Base-by-base conservation (phyloP, 306 rosid species). In the Quercus agrifolia region DNA sequence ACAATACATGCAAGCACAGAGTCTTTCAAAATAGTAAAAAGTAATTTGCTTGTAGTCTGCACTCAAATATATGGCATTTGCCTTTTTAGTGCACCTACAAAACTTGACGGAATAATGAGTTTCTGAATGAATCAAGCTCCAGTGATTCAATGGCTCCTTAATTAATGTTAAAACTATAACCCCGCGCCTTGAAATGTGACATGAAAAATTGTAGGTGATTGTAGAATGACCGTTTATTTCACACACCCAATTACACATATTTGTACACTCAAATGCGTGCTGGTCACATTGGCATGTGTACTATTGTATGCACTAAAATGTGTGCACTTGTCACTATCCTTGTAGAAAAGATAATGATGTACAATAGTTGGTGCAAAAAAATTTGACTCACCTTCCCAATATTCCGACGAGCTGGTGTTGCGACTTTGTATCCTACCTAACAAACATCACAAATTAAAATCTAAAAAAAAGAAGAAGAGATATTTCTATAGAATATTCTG, bases 401-500 rank as follows among this genome's bases (percentile, higher is more conserved):
- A 70, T 83, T 86, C 75, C 91, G 91, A 63, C 79, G 87, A 82
- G 92, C 88, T 11, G 94, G 97, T 2, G 98, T 95, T 28, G 91
- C 90, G 77, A 95, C 98, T 84, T 70, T 88, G 89, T 90, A 92
- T 80, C 99, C 99, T 81, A 92, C 97, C 97, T 94, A 89, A 86
- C 83, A 92, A 87, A 82, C 46, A 85, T 70, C 57, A 81, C 38
- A 69, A 70, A 84, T 73, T 85, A 78, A 82, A 61, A 79, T 41
- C 51, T 38, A 49, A 79, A 81, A 75, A 35, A 33, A 33, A 33
- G 5, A 30, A 30, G 3, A 4, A 27, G 19, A 78, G 73, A 63
- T 54, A 19, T 19, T 56, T 20, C 27, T 54, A 18, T 19, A 30
- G 12, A 33, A 58, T 41, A n/a, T 30, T 51, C 3, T 56, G 46